A percentile compares a stretch with the other conserved stretches of the same genome.
phyloP scores from a whole-genome alignment of 805 yeast species.

The Candida morakotiae region DNA sequence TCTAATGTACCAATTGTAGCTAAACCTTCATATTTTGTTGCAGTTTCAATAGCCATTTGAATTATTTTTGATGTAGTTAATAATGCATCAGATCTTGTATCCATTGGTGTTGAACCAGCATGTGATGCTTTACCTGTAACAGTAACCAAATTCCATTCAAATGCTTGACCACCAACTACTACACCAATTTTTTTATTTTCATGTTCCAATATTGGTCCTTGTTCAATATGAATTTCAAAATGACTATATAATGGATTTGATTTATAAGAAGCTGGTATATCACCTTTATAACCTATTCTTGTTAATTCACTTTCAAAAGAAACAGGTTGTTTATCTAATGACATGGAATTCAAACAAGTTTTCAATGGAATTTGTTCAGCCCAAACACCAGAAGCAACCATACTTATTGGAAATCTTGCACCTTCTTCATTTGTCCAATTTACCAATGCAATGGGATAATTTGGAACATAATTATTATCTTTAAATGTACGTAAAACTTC shows the following conservation, averaged over 20 bases:
- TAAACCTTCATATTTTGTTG: slow-evolving; percentile 48
- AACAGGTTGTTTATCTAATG: slow-evolving; percentile 47
- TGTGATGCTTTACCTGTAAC: slow-evolving; percentile 65
- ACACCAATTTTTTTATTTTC: slow-evolving; percentile 56
- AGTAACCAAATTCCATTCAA: slow-evolving; percentile 55
- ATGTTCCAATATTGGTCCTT: slow-evolving; percentile 67
- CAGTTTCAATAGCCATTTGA: slow-evolving; percentile 51
- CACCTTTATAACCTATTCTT: slow-evolving; percentile 63
- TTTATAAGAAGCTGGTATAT: slow-evolving; percentile 41
- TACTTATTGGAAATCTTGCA: slow-evolving; percentile 67
- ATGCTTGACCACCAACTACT: slow-evolving; percentile 65
- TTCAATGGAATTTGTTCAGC: slow-evolving; percentile 47
- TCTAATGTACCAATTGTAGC: slow-evolving; percentile 57
- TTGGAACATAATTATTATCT: slow-evolving; percentile 55
- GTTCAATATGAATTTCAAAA: slow-evolving; percentile 74
- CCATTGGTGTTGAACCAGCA: slow-evolving; percentile 71
- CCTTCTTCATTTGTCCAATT: slow-evolving; percentile 81
- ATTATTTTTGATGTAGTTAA: slow-evolving; percentile 57
- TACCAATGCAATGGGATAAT: slow-evolving; percentile 60
- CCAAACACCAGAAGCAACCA: slow-evolving; percentile 69
- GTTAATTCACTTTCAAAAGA: slow-evolving; percentile 51
- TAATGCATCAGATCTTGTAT: slow-evolving; percentile 57
- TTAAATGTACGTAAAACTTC: slow-evolving; percentile 64
- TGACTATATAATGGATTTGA: slow-evolving; percentile 60
- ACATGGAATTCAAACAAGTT: slow-evolving; percentile 47